phyloP scores from a whole-genome alignment of 345 rosid species.

The Fremontodendron californicum region DNA sequence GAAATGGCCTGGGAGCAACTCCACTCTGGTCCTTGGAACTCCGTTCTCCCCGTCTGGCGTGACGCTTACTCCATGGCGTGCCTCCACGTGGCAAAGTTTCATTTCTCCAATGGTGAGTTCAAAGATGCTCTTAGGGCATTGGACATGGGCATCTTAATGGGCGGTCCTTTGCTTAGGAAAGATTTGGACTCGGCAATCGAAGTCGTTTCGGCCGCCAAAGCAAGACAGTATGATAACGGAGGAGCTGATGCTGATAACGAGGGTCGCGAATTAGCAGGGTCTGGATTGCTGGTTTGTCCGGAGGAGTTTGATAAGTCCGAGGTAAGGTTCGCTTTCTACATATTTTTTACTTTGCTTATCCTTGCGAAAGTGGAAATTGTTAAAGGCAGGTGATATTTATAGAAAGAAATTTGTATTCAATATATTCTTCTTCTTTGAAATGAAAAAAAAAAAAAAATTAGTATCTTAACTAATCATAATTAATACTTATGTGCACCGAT shows the following conservation, averaged over 20 bases:
- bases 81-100: constrained; percentile 64
- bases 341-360: neutral
- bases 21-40: constrained; percentile 97
- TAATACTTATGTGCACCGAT: neutral
- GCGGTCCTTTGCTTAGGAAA: constrained; percentile 68
- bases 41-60: constrained; percentile 92
- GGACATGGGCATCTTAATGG: constrained; percentile 96
- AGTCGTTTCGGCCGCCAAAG: constrained; percentile 33
- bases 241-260: constrained; percentile 22
- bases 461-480: neutral
- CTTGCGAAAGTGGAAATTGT: neutral
- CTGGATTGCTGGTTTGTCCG: constrained; percentile 29
- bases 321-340: constrained; percentile 44
- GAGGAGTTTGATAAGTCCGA: constrained; percentile 51
- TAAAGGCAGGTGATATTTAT: neutral
- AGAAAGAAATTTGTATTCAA: neutral
- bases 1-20: constrained; percentile 99
- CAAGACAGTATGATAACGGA: constrained; percentile 23
- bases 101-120: constrained; percentile 55
- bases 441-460: neutral
- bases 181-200: constrained; percentile 66
- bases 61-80: constrained; percentile 97
- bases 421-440: neutral
- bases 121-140: constrained; percentile 70
- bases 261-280: constrained; percentile 23